phyloP scores from a whole-genome alignment of 2,329 filamentous ascomycete species.

The Tolypocladium cylindrosporum region DNA sequence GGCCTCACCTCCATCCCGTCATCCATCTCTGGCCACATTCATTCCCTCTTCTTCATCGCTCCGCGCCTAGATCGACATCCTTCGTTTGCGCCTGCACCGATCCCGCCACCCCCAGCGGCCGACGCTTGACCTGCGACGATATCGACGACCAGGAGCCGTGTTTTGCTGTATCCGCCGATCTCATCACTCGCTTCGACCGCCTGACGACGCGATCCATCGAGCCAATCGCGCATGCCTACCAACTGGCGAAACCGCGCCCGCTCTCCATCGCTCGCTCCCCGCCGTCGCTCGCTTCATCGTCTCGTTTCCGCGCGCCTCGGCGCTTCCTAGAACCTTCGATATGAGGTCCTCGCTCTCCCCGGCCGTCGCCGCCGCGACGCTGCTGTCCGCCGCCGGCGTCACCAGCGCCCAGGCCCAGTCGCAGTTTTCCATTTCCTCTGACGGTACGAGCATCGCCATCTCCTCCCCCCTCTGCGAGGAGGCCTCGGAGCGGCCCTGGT shows the following conservation, averaged over 20 bases:
- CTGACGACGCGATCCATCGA: neutral
- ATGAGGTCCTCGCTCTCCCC: slow-evolving; percentile 5
- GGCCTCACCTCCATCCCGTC: neutral
- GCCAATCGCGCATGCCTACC: neutral
- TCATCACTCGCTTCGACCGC: neutral
- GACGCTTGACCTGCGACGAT: neutral
- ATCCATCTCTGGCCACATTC: neutral
- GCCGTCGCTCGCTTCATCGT: neutral
- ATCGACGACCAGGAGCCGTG: neutral
- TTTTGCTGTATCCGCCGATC: neutral
- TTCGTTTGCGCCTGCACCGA: neutral
- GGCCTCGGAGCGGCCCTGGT: neutral
- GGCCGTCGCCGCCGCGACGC: neutral
- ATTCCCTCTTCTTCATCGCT: neutral
- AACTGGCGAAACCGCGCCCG: neutral
- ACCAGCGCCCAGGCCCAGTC: slow-evolving; percentile 5
- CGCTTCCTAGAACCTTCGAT: neutral
- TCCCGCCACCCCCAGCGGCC: neutral
- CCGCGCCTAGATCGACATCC: neutral
- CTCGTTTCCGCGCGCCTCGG: neutral
- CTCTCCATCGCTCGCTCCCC: neutral
- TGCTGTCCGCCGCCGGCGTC: slow-evolving; percentile 3
- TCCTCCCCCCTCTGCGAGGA: neutral
- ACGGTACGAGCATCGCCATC: slow-evolving; percentile 1
- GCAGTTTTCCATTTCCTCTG: slow-evolving; percentile 2